Conservation (phyloP, 1,284 basidiomycete species). For the Cryptococcus sp. region DNA sequence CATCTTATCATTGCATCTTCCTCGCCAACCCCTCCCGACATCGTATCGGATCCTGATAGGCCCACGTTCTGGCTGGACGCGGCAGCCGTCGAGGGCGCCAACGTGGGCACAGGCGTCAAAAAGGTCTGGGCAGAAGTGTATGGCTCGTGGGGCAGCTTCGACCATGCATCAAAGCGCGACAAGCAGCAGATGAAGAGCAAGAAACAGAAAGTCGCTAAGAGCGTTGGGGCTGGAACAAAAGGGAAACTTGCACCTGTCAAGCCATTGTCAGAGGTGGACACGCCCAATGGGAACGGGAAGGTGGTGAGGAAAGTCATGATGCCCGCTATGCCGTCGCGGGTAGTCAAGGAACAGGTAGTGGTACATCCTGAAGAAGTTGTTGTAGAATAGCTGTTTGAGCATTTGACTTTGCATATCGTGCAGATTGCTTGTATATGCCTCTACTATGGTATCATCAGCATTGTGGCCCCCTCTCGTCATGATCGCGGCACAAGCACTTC, state of each 20-base stretch:
- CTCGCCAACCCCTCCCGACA: constrained; percentile 2
- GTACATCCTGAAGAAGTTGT: neutral
- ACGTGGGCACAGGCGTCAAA: constrained; percentile 53
- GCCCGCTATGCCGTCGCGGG: constrained; percentile 36
- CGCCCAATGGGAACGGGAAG: constrained; percentile 17
- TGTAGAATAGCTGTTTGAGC: neutral
- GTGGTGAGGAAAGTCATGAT: constrained; percentile 42
- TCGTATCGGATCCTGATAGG: neutral
- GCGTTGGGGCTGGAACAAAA: constrained; percentile 7
- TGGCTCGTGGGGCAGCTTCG: constrained; percentile 39
- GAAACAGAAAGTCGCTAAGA: constrained; percentile 12
- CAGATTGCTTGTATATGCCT: no score
- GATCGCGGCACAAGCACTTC: no score
- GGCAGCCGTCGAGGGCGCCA: constrained; percentile 35
- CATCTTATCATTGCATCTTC: constrained; percentile 29
- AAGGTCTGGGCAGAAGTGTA: constrained; percentile 51
- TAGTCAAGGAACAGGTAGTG: neutral
- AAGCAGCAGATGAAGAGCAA: constrained; percentile 7
- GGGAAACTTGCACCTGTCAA: neutral
- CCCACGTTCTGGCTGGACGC: constrained; percentile 36
- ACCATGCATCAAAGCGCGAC: neutral
- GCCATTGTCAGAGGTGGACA: neutral
- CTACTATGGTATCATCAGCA: no score
- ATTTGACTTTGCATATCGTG: no score
- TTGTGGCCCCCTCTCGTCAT: no score